phyloP scores from a whole-genome alignment of 2,329 filamentous ascomycete species.

The Daldinia sp. region DNA sequence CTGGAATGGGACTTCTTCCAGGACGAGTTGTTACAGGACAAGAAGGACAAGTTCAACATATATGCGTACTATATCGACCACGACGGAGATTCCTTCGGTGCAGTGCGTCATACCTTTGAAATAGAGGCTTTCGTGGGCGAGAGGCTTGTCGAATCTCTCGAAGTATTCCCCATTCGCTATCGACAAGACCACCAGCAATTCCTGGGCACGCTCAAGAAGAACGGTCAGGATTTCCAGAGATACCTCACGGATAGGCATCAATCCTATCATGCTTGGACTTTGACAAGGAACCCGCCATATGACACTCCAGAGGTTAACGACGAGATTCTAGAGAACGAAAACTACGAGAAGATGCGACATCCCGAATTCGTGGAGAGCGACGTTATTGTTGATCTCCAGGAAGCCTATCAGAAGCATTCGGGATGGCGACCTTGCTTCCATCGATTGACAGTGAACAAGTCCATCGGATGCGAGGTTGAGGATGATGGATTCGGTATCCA shows the following conservation, averaged over 20 bases:
- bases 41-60: slow-evolving; percentile 47
- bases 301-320: slow-evolving; percentile 42
- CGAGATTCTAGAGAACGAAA: slow-evolving; percentile 45
- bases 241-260: slow-evolving; percentile 50
- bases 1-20: slow-evolving; percentile 49
- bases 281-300: slow-evolving; percentile 50
- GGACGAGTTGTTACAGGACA: slow-evolving; percentile 46
- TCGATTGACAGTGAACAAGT: slow-evolving; percentile 45
- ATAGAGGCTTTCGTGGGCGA: slow-evolving; percentile 51
- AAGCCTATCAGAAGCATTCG: slow-evolving; percentile 51
- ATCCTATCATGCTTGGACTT: slow-evolving; percentile 53
- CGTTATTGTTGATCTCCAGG: slow-evolving; percentile 54
- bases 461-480: slow-evolving; percentile 43
- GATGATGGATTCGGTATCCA: slow-evolving; percentile 51
- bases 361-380: slow-evolving; percentile 53
- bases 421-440: slow-evolving; percentile 49
- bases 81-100: slow-evolving; percentile 51
- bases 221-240: slow-evolving; percentile 48
- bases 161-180: slow-evolving; percentile 52
- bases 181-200: slow-evolving; percentile 48
- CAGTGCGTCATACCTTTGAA: slow-evolving; percentile 50
- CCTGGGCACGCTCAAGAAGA: slow-evolving; percentile 45
- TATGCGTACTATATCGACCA: slow-evolving; percentile 55
- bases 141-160: slow-evolving; percentile 49
- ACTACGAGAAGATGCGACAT: slow-evolving; percentile 47